A percentile compares a stretch with the other conserved stretches of the same genome.
These are phyloP conservation scores for Cyclotella cryptica DNA, from an alignment of 108 stramenopile genomes.

Conservation along the genomic window DNA sequence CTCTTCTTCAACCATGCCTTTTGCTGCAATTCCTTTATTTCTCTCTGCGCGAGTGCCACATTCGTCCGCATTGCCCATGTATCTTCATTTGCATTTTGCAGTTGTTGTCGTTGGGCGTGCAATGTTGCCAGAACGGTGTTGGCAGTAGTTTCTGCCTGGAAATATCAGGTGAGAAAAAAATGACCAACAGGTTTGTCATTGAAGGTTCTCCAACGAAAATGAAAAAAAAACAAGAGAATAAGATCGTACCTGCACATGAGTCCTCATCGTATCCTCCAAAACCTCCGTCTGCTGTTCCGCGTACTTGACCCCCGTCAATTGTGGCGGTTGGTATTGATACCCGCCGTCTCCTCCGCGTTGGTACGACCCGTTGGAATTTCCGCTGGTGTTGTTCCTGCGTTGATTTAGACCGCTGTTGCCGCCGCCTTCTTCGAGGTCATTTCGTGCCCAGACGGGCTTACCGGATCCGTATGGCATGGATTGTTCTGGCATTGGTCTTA, in stretches of 20 bases:
- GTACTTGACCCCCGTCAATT: constrained; percentile 48
- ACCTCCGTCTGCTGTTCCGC: constrained; percentile 82
- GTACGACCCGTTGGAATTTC: constrained; percentile 34
- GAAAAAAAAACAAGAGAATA: background rate
- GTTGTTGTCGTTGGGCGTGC: constrained; percentile 80
- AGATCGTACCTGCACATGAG: constrained; percentile 65
- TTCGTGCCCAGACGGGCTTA: constrained; percentile 44
- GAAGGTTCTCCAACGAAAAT: background rate
- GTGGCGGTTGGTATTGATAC: constrained; percentile 55
- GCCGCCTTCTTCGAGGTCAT: constrained; percentile 35
- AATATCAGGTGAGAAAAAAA: background rate
- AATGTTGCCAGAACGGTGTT: constrained; percentile 78
- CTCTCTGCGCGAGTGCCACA: constrained; percentile 77
- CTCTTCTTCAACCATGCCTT: constrained; percentile 80
- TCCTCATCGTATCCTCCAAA: constrained; percentile 79
- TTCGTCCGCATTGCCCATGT: constrained; percentile 83
- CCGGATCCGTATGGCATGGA: constrained; percentile 56
- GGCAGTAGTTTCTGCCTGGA: constrained; percentile 75
- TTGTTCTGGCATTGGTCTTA: background rate
- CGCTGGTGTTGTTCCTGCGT: constrained; percentile 47
- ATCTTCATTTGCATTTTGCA: constrained; percentile 84
- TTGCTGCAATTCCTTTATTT: constrained; percentile 68
- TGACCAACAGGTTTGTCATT: background rate
- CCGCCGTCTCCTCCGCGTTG: constrained; percentile 28
- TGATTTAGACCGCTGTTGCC: constrained; percentile 34